These are phyloP conservation scores for Mollisiaceae sp. DNA, from an alignment of 2,329 filamentous ascomycete genomes.

Conservation along the genomic window DNA sequence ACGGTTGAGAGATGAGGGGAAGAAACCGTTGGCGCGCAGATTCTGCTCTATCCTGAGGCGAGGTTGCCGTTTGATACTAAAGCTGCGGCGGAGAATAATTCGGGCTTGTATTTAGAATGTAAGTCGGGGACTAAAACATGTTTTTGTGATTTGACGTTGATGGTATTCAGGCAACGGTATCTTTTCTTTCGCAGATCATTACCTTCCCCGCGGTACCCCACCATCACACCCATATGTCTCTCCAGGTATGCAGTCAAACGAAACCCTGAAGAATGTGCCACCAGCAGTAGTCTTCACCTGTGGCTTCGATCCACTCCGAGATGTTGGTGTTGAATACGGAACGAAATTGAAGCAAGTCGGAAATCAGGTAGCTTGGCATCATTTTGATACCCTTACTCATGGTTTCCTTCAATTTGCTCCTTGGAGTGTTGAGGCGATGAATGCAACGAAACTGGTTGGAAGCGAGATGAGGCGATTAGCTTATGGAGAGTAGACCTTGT, in stretches of 20 bases:
- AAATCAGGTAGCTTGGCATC: conserved; percentile 34
- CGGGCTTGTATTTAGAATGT: conserved; percentile 39
- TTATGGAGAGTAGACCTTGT: neutral
- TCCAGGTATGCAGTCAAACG: conserved; percentile 41
- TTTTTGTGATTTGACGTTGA: neutral
- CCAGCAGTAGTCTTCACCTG: conserved; percentile 41
- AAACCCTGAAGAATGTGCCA: conserved; percentile 36
- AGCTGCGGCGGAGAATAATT: conserved; percentile 43
- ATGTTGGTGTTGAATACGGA: conserved; percentile 43
- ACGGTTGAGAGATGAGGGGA: conserved; percentile 37
- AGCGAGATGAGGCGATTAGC: conserved; percentile 8
- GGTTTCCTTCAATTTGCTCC: conserved; percentile 42
- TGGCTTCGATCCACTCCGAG: conserved; percentile 42
- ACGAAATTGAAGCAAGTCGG: conserved; percentile 40
- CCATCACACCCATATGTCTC: conserved; percentile 40
- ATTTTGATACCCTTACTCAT: conserved; percentile 30
- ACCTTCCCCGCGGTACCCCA: conserved; percentile 36
- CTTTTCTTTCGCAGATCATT: conserved; percentile 44
- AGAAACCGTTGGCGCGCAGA: conserved; percentile 40
- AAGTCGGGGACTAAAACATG: neutral
- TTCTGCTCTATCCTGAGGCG: conserved; percentile 45
- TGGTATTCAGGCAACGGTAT: conserved; percentile 38
- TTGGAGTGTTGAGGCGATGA: conserved; percentile 39
- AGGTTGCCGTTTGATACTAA: conserved; percentile 42
- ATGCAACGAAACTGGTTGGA: conserved; percentile 22